phyloP scores from a whole-genome alignment of 2,329 filamentous ascomycete genomes.

The Xylaria multiplex region DNA sequence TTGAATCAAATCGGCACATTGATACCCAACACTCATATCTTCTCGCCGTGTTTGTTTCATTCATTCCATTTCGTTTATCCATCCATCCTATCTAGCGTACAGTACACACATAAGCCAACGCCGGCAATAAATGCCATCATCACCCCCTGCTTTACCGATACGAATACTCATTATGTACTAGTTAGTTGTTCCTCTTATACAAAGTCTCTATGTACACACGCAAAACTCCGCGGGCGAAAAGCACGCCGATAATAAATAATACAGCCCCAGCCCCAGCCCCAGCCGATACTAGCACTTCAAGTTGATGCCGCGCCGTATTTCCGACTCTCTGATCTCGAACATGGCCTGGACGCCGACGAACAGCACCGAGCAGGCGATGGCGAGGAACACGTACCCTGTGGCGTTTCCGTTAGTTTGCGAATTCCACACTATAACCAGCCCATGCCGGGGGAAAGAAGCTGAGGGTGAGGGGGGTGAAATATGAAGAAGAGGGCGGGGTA shows the following conservation, averaged over 20 bases:
- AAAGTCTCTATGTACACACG: background rate
- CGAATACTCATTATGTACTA: background rate
- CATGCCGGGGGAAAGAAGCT: background rate
- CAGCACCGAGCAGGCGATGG: constrained; percentile 74
- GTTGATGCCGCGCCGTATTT: constrained; percentile 82
- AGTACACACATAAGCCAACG: background rate
- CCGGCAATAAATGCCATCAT: background rate
- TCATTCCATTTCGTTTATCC: too few species aligned
- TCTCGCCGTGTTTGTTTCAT: too few species aligned
- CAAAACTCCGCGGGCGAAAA: background rate
- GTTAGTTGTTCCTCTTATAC: background rate
- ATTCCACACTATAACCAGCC: background rate
- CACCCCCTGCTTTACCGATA: too few species aligned
- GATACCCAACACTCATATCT: too few species aligned
- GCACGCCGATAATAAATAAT: too few species aligned
- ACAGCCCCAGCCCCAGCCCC: too few species aligned
- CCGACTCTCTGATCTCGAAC: constrained; percentile 92
- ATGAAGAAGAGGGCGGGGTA: background rate
- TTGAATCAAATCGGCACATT: too few species aligned
- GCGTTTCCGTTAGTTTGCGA: background rate
- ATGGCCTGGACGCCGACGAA: constrained; percentile 92
- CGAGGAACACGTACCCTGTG: constrained; percentile 76
- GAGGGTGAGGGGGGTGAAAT: background rate
- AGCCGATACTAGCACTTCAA: constrained; percentile 74
- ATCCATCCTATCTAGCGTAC: background rate